Evolutionary conservation across 441 rosid species (phyloP), one percentile per base, ranked within the genome.

Genomic region (Adansonia madagascariensis): DNA sequence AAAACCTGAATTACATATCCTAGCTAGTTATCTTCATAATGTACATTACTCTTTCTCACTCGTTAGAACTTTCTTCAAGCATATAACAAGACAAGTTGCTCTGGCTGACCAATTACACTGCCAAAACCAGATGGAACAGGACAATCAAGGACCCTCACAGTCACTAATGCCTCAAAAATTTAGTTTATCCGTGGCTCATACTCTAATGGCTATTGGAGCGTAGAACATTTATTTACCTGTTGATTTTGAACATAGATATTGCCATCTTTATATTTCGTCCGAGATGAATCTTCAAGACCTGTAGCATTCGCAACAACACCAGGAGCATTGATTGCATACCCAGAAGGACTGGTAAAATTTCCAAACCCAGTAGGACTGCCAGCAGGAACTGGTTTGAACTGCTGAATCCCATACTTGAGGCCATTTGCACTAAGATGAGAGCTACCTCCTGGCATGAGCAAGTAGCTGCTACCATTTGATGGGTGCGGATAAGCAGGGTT

Each of bases 361-460:
- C 92, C 94, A 83, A 89, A 95, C 18, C 96, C 98, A n/a, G 93
- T 76, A 46, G 94, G 96, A 74, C 84, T 91, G 78, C 87, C 89
- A 0, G 88, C 83, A 31, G 91, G 94, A 76, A 93, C 90, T 35
- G 93, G 94, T 87, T 95, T 95, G 79, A 80, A 93, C 79, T 88
- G 98, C 86, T 90, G 98, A 68, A 95, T 84, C 35, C 98, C 98
- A 83, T 91, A 95, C 86, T 95, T 95, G 81, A 93, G 86, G 74
- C 94, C 92, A 77, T 92, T 89, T 6, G 94, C 82, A 71, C 84
- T 77, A 63, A 89, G 87, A 83, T 92, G 97, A 64, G 97, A 89
- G 83, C 91, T 84, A 75, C 93, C 90, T 68, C 98, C 98, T 61
- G 93, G 94, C 97, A 95, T 92, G 82, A 95, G 74, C 90, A 92